phyloP scores from a whole-genome alignment of 768 basidiomycete genomes.

The Pisolithus microcarpus region DNA sequence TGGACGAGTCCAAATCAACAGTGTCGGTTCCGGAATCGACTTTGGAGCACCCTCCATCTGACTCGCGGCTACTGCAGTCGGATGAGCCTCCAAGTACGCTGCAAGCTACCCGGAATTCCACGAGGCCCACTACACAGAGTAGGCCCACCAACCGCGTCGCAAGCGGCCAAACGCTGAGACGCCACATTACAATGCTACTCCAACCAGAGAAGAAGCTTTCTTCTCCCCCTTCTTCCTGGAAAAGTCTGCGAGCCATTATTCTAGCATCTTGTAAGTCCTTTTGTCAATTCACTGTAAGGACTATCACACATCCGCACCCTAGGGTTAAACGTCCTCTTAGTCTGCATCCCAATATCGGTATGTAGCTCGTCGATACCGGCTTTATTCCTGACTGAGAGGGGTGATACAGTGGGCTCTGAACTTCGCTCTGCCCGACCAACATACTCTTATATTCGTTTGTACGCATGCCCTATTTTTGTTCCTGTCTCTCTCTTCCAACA shows the following conservation, averaged over 20 bases:
- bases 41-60: not conserved
- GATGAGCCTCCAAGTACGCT: not conserved
- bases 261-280: conserved; percentile 47
- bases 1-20: not conserved
- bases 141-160: too few species aligned
- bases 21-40: not conserved
- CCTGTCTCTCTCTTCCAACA: not conserved
- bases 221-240: conserved; percentile 35
- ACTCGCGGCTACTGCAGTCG: not conserved
- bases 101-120: conserved; percentile 6
- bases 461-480: conserved; percentile 21
- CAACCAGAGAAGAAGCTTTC: conserved; percentile 33
- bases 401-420: conserved; percentile 60
- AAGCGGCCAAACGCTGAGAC: too few species aligned
- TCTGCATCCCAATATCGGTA: conserved; percentile 67
- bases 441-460: conserved; percentile 73
- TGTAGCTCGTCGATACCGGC: conserved; percentile 15
- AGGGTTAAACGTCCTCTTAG: conserved; percentile 67
- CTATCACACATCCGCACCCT: conserved; percentile 2
- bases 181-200: conserved; percentile 23
- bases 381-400: not conserved
- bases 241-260: conserved; percentile 49
- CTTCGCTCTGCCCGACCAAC: conserved; percentile 43
- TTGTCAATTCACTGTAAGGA: not conserved
- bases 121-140: not conserved